phyloP scores from a whole-genome alignment of 768 basidiomycete genomes.

The Xerocomus potaroensis region DNA sequence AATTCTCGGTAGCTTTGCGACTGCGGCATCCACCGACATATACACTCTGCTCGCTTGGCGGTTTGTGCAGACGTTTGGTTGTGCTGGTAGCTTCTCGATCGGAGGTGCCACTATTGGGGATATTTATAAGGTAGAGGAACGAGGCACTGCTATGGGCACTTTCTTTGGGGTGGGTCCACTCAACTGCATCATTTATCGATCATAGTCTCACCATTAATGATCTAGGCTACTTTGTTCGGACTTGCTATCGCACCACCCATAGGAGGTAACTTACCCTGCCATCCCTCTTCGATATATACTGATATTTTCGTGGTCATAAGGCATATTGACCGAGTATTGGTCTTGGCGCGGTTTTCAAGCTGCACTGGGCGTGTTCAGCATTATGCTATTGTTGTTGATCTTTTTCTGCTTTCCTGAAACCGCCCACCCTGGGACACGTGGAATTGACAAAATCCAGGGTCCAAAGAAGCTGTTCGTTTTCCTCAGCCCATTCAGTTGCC shows the following conservation, averaged over 20 bases:
- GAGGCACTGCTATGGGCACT: conserved; percentile 56
- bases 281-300: background rate
- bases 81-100: conserved; percentile 51
- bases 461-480: conserved; percentile 34
- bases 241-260: conserved; percentile 57
- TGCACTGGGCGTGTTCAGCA: conserved; percentile 37
- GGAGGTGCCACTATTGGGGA: conserved; percentile 62
- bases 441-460: conserved; percentile 43
- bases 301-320: conserved; percentile 22
- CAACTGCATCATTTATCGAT: background rate
- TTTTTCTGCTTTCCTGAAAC: conserved; percentile 59
- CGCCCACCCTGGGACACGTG: conserved; percentile 53
- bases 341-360: conserved; percentile 66
- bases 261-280: conserved; percentile 40
- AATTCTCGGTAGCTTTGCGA: conserved; percentile 55
- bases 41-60: conserved; percentile 53
- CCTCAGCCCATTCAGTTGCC: conserved; percentile 55
- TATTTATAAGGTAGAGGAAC: conserved; percentile 61
- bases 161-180: conserved; percentile 44
- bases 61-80: conserved; percentile 62
- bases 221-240: conserved; percentile 48
- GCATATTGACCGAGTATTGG: conserved; percentile 49
- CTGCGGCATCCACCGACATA: conserved; percentile 43
- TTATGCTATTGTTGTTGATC: conserved; percentile 39
- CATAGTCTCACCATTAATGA: background rate